Conservation (phyloP, 1,284 basidiomycete genomes). For the Flammula alnicola region DNA sequence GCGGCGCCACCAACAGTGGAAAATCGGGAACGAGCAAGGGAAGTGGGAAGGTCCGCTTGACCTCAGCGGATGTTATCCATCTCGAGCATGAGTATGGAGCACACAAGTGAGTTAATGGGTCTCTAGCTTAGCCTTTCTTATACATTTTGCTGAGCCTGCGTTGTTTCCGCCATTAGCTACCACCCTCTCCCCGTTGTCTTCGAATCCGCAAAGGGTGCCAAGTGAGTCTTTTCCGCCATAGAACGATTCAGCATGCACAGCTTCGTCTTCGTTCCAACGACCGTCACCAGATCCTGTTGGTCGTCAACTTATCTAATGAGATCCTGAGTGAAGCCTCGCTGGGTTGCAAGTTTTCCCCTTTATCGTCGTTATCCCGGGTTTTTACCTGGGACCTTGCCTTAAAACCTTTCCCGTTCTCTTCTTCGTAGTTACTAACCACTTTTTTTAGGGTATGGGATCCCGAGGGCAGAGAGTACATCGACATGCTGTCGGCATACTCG, state of each 20-base stretch:
- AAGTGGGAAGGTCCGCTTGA: slow-evolving; percentile 23
- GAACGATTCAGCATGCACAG: background rate
- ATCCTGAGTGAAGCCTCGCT: background rate
- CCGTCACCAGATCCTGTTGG: no score
- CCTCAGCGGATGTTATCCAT: slow-evolving; percentile 73
- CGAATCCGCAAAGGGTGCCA: slow-evolving; percentile 87
- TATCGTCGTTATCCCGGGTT: no score
- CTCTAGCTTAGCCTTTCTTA: slow-evolving; percentile 21
- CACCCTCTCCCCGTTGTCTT: slow-evolving; percentile 96
- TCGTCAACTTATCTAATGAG: no score
- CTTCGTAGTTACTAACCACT: background rate
- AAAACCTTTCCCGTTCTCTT: no score
- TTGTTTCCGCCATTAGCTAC: slow-evolving; percentile 73
- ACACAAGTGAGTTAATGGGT: slow-evolving; percentile 74
- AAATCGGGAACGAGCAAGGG: slow-evolving; percentile 17
- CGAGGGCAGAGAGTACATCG: slow-evolving; percentile 91
- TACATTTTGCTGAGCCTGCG: slow-evolving; percentile 34
- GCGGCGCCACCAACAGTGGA: slow-evolving; percentile 6
- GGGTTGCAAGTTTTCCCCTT: background rate
- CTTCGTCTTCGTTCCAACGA: slow-evolving; percentile 2
- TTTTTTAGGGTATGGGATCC: slow-evolving; percentile 88
- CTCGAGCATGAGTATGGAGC: slow-evolving; percentile 86
- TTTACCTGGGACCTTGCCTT: no score
- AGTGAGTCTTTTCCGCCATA: slow-evolving; percentile 60
- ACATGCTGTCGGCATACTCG: slow-evolving; percentile 98